Evolutionary conservation across 1,284 basidiomycete genomes (phyloP).

Genomic region (Microbotryum silenes-acaulis): DNA sequence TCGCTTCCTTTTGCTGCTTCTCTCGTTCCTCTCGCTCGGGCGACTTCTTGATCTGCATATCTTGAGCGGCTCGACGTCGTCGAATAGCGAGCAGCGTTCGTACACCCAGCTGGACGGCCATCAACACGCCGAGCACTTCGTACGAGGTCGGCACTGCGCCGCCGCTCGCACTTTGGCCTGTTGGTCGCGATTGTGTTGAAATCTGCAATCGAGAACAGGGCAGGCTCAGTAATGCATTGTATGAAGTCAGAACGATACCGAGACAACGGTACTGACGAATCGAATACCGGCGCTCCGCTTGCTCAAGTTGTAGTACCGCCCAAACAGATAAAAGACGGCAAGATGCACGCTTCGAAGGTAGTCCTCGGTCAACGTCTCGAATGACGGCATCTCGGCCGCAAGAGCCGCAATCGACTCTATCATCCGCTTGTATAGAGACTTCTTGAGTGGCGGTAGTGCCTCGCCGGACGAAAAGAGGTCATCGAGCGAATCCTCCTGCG

Average conservation of each 20-base stretch:
- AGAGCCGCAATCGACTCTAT: constrained; percentile 13
- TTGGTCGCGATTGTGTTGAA: constrained; percentile 26
- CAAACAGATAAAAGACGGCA: constrained; percentile 43
- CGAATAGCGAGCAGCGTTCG: constrained; percentile 32
- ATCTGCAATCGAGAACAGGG: constrained; percentile 10
- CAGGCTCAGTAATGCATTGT: not conserved
- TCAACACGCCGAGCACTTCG: constrained; percentile 40
- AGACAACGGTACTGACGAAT: constrained; percentile 32
- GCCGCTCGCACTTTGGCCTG: constrained; percentile 27
- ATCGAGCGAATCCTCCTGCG: constrained; percentile 13
- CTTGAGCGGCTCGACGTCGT: constrained; percentile 7
- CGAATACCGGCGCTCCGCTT: constrained; percentile 39
- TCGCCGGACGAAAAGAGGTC: constrained; percentile 15
- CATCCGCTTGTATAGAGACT: not conserved
- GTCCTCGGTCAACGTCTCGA: constrained; percentile 37
- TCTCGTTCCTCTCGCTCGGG: constrained; percentile 3
- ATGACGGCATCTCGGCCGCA: constrained; percentile 33
- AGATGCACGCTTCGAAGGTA: constrained; percentile 41
- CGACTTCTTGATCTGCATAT: not conserved
- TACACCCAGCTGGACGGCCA: constrained; percentile 39
- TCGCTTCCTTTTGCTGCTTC: constrained; percentile 14
- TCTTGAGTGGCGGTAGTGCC: constrained; percentile 2
- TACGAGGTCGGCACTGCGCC: constrained; percentile 38
- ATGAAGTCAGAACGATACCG: no score
- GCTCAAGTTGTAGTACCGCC: constrained; percentile 40